These are phyloP conservation scores for Dorcoceras hygrometricum DNA, from an alignment of 257 asterid genomes.

Conservation along the genomic window DNA sequence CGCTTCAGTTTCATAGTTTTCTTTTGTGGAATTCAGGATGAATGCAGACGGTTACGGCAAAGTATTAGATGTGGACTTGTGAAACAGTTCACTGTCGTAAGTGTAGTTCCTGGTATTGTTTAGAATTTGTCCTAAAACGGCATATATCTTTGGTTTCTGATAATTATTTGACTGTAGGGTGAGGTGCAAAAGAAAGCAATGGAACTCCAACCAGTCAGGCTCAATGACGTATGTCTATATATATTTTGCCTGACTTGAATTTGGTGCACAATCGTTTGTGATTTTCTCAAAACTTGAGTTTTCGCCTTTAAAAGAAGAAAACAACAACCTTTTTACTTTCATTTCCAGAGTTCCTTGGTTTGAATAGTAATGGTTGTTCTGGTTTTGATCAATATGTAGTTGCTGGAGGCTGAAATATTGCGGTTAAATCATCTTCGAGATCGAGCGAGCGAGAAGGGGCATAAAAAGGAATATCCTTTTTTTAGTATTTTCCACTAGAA, in stretches of 20 bases:
- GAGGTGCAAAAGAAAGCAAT: constrained; percentile 72
- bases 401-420: constrained; percentile 50
- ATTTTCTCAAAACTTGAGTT: constrained; percentile 7
- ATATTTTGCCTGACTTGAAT: constrained; percentile 12
- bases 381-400: constrained; percentile 33
- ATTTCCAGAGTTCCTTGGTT: neutral
- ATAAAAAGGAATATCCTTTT: constrained; percentile 65
- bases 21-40: constrained; percentile 55
- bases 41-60: constrained; percentile 78
- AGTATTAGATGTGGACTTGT: constrained; percentile 78
- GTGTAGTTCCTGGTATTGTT: constrained; percentile 33
- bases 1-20: constrained; percentile 8
- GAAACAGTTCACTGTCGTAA: constrained; percentile 70
- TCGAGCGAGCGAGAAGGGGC: constrained; percentile 66
- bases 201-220: constrained; percentile 59
- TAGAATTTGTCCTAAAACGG: constrained; percentile 16
- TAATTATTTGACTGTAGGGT: constrained; percentile 45
- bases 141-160: constrained; percentile 19
- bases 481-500: constrained; percentile 9
- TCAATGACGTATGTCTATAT: constrained; percentile 55
- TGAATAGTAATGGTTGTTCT: constrained; percentile 15
- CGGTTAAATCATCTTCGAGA: constrained; percentile 55
- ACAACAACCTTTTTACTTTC: neutral
- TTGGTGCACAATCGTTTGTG: constrained; percentile 7
- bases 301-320: constrained; percentile 6